A percentile compares a stretch with the other conserved stretches of the same genome.
Evolutionary conservation across 148 eudicot species (phyloP).

Genomic region (Chenopodium formosanum): DNA sequence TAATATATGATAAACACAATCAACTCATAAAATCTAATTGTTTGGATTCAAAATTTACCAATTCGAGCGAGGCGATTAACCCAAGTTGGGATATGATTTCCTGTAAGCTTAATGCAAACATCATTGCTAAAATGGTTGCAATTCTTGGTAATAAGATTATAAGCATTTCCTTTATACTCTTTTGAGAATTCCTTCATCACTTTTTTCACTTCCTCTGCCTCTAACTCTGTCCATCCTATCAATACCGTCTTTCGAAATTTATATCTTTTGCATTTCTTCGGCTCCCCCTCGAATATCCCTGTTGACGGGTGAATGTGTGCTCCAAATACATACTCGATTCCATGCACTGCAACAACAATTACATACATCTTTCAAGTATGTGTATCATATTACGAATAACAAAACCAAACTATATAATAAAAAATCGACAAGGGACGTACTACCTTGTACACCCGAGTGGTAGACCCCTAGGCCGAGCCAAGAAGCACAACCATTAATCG

Average conservation of each 20-base stretch:
- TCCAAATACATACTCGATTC: slow-evolving; percentile 67
- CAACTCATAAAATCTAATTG: too few species aligned
- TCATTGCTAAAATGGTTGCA: slow-evolving; percentile 45
- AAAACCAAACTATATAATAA: too few species aligned
- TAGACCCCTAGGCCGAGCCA: slow-evolving; percentile 74
- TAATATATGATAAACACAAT: too few species aligned
- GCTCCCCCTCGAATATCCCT: slow-evolving; percentile 59
- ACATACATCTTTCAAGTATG: not conserved
- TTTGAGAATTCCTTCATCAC: slow-evolving; percentile 52
- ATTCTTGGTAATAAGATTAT: slow-evolving; percentile 42
- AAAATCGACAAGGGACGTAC: not conserved
- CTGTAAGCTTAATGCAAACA: slow-evolving; percentile 50
- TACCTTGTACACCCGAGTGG: slow-evolving; percentile 75
- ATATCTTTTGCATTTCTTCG: slow-evolving; percentile 56
- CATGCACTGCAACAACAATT: slow-evolving; percentile 39
- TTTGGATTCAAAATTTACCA: slow-evolving; percentile 23
- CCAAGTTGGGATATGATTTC: slow-evolving; percentile 61
- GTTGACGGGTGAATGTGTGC: slow-evolving; percentile 52
- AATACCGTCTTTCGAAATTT: slow-evolving; percentile 49
- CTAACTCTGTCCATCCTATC: slow-evolving; percentile 57
- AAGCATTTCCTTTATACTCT: slow-evolving; percentile 55
- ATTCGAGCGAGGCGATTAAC: slow-evolving; percentile 66
- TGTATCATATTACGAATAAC: too few species aligned
- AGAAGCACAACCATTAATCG: slow-evolving; percentile 61
- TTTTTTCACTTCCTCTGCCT: slow-evolving; percentile 33